Evolutionary conservation across 805 yeast genomes (phyloP).

Genomic region (Kuraishia borneana): DNA sequence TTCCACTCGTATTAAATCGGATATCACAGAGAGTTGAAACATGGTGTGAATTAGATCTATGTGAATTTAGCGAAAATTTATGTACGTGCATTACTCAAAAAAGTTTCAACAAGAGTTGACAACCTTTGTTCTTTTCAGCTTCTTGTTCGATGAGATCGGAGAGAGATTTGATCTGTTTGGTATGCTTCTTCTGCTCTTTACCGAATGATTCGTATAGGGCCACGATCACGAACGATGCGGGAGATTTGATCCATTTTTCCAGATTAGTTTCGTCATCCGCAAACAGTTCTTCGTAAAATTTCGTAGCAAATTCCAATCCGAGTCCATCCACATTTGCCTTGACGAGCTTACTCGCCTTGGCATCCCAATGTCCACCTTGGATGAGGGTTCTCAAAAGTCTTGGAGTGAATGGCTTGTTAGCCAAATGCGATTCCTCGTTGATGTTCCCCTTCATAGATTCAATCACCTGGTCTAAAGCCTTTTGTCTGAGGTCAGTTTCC

Average conservation of each 20-base stretch:
- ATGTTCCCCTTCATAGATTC: conserved; percentile 59
- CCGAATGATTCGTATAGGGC: conserved; percentile 62
- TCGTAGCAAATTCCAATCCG: conserved; percentile 51
- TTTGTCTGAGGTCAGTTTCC: conserved; percentile 26
- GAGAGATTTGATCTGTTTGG: conserved; percentile 40
- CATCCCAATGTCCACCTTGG: conserved; percentile 80
- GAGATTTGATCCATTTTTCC: conserved; percentile 56
- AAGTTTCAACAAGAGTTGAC: conserved; percentile 34
- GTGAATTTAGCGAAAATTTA: background rate
- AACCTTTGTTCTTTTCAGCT: conserved; percentile 51
- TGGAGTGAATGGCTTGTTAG: conserved; percentile 61
- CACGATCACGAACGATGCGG: conserved; percentile 74
- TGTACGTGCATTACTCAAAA: background rate
- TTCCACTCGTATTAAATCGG: conserved; percentile 80
- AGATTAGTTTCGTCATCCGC: conserved; percentile 36
- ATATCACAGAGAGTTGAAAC: conserved; percentile 76
- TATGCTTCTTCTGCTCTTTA: conserved; percentile 29
- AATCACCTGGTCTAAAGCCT: conserved; percentile 28
- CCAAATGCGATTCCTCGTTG: conserved; percentile 51
- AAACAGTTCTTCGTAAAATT: conserved; percentile 29
- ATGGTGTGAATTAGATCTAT: conserved; percentile 22
- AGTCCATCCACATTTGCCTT: conserved; percentile 31
- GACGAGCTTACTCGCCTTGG: conserved; percentile 40
- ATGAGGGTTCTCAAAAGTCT: conserved; percentile 68
- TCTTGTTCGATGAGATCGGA: conserved; percentile 31